Evolutionary conservation across 768 basidiomycete species (phyloP).

Genomic region (Leccinum subgranulosum): DNA sequence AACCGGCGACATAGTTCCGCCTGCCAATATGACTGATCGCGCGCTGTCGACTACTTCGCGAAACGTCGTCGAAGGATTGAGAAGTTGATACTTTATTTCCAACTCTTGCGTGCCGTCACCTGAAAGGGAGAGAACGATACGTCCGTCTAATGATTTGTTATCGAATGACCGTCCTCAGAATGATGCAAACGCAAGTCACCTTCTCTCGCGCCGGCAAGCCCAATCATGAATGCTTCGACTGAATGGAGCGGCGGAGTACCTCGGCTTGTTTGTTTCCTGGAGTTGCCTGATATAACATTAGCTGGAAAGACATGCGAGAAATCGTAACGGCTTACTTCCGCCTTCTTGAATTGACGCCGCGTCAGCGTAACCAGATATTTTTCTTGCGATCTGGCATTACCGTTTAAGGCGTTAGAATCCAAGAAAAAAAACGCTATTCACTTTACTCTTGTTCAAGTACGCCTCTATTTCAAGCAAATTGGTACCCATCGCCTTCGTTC

Average conservation of each 20-base stretch:
- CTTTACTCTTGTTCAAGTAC: constrained; percentile 85
- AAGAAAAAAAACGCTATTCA: constrained; percentile 40
- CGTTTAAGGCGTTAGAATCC: background rate
- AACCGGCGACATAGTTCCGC: constrained; percentile 99
- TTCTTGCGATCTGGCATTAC: constrained; percentile 55
- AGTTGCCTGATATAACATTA: constrained; percentile 8
- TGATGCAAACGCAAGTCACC: constrained; percentile 37
- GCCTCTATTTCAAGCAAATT: constrained; percentile 80
- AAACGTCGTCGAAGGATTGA: constrained; percentile 89
- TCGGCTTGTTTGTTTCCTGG: constrained; percentile 21
- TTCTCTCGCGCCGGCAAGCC: constrained; percentile 75
- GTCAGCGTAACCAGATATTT: constrained; percentile 85
- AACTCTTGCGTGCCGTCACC: constrained; percentile 39
- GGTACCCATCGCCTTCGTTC: constrained; percentile 65
- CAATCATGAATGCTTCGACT: constrained; percentile 75
- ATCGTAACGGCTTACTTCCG: constrained; percentile 18
- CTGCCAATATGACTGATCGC: constrained; percentile 84
- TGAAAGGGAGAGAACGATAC: constrained; percentile 58
- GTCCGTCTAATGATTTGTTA: constrained; percentile 57
- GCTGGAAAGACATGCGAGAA: background rate
- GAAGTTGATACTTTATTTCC: constrained; percentile 84
- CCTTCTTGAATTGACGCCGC: constrained; percentile 45
- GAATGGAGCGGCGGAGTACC: constrained; percentile 73
- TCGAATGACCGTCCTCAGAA: background rate
- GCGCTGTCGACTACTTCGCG: constrained; percentile 79